These are phyloP conservation scores for Fusarium sp. DNA, from an alignment of 2,329 filamentous ascomycete species.

Conservation along the genomic window DNA sequence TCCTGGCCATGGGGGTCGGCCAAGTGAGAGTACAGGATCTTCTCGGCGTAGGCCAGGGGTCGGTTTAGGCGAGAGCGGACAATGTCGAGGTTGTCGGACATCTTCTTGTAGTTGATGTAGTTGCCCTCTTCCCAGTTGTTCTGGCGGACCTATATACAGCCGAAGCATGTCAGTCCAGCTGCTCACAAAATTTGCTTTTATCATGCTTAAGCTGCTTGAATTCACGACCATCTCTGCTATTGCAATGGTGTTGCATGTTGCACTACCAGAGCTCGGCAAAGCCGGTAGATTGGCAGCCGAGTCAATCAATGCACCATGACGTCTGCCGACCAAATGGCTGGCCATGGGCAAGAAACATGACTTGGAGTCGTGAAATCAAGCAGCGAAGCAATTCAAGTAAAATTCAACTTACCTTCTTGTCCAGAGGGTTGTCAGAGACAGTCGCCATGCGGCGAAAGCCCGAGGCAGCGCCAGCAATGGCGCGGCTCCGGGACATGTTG, in stretches of 20 bases:
- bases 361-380: neutral
- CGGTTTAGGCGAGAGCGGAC: conserved; percentile 91
- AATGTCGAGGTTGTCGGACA: conserved; percentile 95
- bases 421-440: conserved; percentile 84
- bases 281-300: conserved; percentile 21
- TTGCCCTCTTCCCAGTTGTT: conserved; percentile 96
- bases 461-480: conserved; percentile 65
- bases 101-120: conserved; percentile 99
- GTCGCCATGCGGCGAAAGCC: conserved; percentile 82
- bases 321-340: conserved; percentile 11
- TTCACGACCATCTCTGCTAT: neutral
- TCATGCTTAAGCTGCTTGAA: neutral
- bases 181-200: neutral
- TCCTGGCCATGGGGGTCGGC: conserved; percentile 97
- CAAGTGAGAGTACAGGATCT: conserved; percentile 98
- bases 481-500: conserved; percentile 70
- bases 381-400: neutral
- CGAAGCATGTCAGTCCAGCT: conserved; percentile 32
- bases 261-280: conserved; percentile 5
- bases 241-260: conserved; percentile 1
- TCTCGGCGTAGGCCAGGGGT: conserved; percentile 95
- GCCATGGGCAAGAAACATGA: conserved; percentile 1
- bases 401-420: conserved; percentile 76
- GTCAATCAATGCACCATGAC: conserved; percentile 27
- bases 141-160: conserved; percentile 75